Base-by-base conservation (phyloP, 805 yeast species). In the Candida boleticola region DNA sequence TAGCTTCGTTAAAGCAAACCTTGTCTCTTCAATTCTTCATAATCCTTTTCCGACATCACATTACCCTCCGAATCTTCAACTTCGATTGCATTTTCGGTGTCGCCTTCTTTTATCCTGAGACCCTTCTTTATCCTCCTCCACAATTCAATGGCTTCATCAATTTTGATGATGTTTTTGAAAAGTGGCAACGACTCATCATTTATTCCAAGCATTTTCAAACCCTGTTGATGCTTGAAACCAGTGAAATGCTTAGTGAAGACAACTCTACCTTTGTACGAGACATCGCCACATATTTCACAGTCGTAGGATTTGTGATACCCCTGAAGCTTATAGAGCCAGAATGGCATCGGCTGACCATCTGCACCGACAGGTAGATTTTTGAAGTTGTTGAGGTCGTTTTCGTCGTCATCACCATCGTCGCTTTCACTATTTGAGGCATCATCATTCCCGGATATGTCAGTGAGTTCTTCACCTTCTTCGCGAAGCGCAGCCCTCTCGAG, bases 21-120 rank as follows among this genome's bases (percentile, higher is more conserved):
- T 64, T 92, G 98, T 50, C 79, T 83, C 63, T 88, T 86, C 58
- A 92, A 71, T 50, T 93, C 97, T 16, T 82, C 73, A 61, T 87
- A 92, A 33, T 88, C 90, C 51, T 80, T 79, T 51, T 82, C 83
- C 26, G 85, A 77, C 95, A 92, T 85, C 13, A 88, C 96, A 57
- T 93, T 92, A 9, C 98, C 99, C 14, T 88, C 89, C 1, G 79
- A 84, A 57, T 93, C 98, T 59, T 92, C 98, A 27, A 90, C 85
- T 60, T 93, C 96, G 10, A 83, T 74, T 1, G 80, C 78, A 40
- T 73, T 69, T 48, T 83, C 85, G 36, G 54, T 57, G 40, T 72
- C 68, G 19, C 66, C 66, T 25, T 70, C 68, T 39, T 61, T 61
- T 7, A 58, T 50, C 32, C 74, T 57, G 3, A 55, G 50, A 37